phyloP scores from a whole-genome alignment of 805 yeast species.

The Kodamaea jinghongensis region DNA sequence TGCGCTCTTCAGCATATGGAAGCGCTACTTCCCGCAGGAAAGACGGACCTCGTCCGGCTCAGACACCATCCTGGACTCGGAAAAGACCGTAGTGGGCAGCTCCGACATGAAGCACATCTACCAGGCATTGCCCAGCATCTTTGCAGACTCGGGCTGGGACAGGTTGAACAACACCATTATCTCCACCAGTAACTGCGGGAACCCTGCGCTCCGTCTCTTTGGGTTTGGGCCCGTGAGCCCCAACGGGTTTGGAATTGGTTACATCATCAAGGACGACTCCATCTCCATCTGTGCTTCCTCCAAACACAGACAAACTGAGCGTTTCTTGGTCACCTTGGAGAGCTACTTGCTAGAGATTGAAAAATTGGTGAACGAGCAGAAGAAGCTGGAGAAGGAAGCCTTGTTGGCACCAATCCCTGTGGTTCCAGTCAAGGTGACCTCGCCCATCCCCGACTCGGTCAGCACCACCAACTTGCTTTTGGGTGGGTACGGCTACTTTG shows the following conservation, averaged over 20 bases:
- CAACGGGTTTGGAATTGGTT: slow-evolving; percentile 59
- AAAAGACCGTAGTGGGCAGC: slow-evolving; percentile 27
- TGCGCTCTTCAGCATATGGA: slow-evolving; percentile 87
- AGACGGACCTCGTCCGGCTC: slow-evolving; percentile 3
- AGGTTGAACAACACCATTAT: slow-evolving; percentile 74
- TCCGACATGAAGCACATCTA: slow-evolving; percentile 17
- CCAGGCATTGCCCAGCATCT: slow-evolving; percentile 61
- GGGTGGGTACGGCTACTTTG: slow-evolving; percentile 63
- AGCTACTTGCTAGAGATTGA: slow-evolving; percentile 49
- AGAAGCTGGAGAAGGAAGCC: slow-evolving; percentile 10
- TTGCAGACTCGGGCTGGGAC: slow-evolving; percentile 88
- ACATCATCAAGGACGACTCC: slow-evolving; percentile 50
- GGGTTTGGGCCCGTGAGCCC: slow-evolving; percentile 62
- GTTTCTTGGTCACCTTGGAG: slow-evolving; percentile 53
- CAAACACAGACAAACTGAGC: slow-evolving; percentile 57
- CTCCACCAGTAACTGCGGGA: slow-evolving; percentile 63
- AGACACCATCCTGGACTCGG: slow-evolving; percentile 18
- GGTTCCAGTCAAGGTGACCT: slow-evolving; percentile 1
- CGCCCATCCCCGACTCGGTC: neutral
- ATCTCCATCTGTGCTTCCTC: slow-evolving; percentile 55
- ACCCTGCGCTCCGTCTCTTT: slow-evolving; percentile 55
- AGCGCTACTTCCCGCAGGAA: slow-evolving; percentile 43
- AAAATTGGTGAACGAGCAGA: slow-evolving; percentile 27
- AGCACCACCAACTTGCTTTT: slow-evolving; percentile 25
- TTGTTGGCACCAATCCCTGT: neutral